Evolutionary conservation across 495 filamentous ascomycete species (phyloP), one percentile per base, ranked within the genome.

Genomic region (Penicillium simplicissimum): DNA sequence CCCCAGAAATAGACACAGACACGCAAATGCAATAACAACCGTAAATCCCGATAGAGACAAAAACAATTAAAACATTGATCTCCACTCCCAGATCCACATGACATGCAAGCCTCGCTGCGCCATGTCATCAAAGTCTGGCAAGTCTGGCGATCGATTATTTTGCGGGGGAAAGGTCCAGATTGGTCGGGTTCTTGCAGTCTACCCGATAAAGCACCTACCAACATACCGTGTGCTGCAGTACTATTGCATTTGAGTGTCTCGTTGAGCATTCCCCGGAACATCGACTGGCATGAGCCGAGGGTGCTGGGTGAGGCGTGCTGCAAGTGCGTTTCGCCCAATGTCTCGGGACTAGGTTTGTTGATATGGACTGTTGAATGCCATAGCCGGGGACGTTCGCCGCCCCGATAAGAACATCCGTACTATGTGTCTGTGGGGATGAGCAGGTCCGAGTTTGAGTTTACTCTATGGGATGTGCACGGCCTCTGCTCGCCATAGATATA

Each of bases 51-150:
- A 35, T 49, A 36, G 6, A 25, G 14, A 42, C 31, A 61, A 21
- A 37, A 17, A 8, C n/a, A 42, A 42, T 19, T 56, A 21, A 37
- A 17, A 8, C n/a, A 42, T 31, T 31, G 9, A 17, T 42, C 58
- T 35, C 31, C 51, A 13, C 13, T 19, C 11, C 11, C 28, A 14
- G 57, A 55, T 52, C 56, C 15, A 49, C 62, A 54, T 51, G 55
- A 65, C 25, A 66, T 66, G 62, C 58, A 63, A 64, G 58, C 65
- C 62, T 58, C 51, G 45, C 25, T 14, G 38, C 52, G 42, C 60
- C 53, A 63, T 60, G 40, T 19, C 57, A 48, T 19, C 33, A 35
- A 17, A 14, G 51, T n/a, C 9, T 25, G 40, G 45, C 47, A 45
- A 43, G 17, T 13, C 19, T 34, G 42, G 6, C 31, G 19, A 60